Evolutionary conservation across 78 protist genomes (phyloP).

Genomic region (Mantamonas sphyraenae): DNA sequence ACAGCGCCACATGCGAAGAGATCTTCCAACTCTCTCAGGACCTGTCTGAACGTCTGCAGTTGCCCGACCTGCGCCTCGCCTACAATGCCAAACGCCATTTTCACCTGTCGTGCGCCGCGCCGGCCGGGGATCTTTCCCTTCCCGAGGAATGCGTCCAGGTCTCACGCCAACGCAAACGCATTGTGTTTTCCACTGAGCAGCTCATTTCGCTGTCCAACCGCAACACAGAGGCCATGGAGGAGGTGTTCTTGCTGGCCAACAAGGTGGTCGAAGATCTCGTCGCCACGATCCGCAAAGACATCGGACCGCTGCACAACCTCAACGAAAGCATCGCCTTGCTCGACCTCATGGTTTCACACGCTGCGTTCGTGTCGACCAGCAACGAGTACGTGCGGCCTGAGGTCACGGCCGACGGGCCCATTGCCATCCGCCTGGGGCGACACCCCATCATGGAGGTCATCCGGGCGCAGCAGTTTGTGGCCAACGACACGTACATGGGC

Average conservation of each 20-base stretch:
- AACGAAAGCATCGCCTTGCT: slow-evolving; percentile 15
- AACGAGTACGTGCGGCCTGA: too few species aligned
- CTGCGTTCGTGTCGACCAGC: neutral
- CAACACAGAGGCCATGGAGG: neutral
- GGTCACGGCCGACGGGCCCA: neutral
- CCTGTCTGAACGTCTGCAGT: neutral
- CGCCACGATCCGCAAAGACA: neutral
- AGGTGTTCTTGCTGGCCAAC: slow-evolving; percentile 3
- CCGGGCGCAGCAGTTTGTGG: neutral
- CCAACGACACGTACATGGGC: neutral
- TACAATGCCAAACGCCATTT: neutral
- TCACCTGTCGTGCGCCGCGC: neutral
- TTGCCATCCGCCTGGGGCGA: neutral
- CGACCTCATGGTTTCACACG: slow-evolving; percentile 18
- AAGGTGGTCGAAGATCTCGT: neutral
- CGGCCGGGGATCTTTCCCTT: neutral
- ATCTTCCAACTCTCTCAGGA: neutral
- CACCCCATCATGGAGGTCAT: slow-evolving; percentile 4
- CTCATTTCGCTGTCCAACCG: neutral
- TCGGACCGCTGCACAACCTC: neutral
- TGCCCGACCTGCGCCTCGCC: neutral
- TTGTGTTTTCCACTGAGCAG: slow-evolving; percentile 2
- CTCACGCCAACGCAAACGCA: neutral
- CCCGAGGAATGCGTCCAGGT: neutral
- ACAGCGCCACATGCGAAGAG: slow-evolving; percentile 11